Evolutionary conservation across 2,329 filamentous ascomycete genomes (phyloP), one percentile per base, ranked within the genome.

Genomic region (Didymosphaeria variabile): DNA sequence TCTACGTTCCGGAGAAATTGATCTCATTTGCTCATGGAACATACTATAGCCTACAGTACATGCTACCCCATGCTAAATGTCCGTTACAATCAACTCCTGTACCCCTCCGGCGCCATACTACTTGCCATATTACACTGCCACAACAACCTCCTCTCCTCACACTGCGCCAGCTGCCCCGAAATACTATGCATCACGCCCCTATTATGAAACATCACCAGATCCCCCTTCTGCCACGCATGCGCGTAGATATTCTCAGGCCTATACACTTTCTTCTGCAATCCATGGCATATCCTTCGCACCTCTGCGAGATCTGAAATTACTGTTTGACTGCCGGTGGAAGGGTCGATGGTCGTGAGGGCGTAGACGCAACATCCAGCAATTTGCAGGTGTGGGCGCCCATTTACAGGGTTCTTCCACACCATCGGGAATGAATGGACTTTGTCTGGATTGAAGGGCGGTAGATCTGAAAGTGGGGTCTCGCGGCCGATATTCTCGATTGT

Each of bases 81-180:
- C 2, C 9, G 10, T 15, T 36, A 1, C 34, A 8, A 5, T 36
- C 34, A 36, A 5, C 10, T 36, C 3, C 5, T 36, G 36, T 45
- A 45, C 21, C 17, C 42, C 12, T 45, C 8, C 23, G 52, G 36
- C n/a, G 52, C 9, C 3, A 8, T 42, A 23, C 36, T 44, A 31
- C 52, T 55, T 7, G 36, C 52, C 52, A 55, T 55, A 31, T 26
- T 55, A 31, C 52, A 55, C 15, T 55, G 52, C 52, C 52, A 55
- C n/a, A 44, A 31, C 36, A 55, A n/a, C 29, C 52, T 26, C 36
- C 29, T 42, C n/a, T 44, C 13, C 34, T 55, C 21, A 29, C 31
- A 23, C 19, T 55, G 52, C 34, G 38, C 34, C 10, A 55, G 10
- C 23, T 55, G 34, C 9, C 52, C 52, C 15, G 52, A 42, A 23